A percentile compares a stretch with the other conserved stretches of the same genome.
Evolutionary conservation across 805 yeast species (phyloP).

Genomic region (Ogataea methanolica): DNA sequence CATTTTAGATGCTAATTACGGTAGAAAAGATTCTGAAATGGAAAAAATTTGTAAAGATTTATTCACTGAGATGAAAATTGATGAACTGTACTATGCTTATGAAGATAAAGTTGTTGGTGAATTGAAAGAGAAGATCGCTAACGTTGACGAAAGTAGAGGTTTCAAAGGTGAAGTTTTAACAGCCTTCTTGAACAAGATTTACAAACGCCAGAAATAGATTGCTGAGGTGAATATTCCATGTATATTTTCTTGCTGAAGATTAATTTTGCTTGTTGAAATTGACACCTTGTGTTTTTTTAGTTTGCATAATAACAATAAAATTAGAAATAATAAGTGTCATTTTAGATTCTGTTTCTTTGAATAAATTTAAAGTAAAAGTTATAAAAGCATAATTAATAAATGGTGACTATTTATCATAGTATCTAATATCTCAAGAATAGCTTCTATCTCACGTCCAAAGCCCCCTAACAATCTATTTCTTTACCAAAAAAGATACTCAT

Average conservation of each 20-base stretch:
- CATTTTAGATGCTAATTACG: slow-evolving; percentile 83
- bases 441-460: no score
- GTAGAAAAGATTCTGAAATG: slow-evolving; percentile 64
- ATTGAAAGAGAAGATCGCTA: slow-evolving; percentile 59
- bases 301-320: no score
- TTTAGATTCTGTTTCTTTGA: no score
- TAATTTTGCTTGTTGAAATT: neutral
- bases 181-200: slow-evolving; percentile 82
- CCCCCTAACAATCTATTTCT: no score
- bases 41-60: slow-evolving; percentile 71
- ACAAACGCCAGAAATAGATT: slow-evolving; percentile 81
- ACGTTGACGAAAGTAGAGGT: slow-evolving; percentile 87
- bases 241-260: neutral
- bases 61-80: slow-evolving; percentile 70
- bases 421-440: no score
- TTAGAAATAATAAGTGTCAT: no score
- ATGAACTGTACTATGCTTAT: slow-evolving; percentile 66
- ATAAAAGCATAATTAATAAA: no score
- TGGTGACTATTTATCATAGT: no score
- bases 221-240: neutral
- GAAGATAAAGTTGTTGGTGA: slow-evolving; percentile 74
- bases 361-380: no score
- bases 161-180: slow-evolving; percentile 83
- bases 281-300: no score
- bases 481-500: no score